Percentiles rank a stretch among this genome's conserved stretches.
phyloP scores from a whole-genome alignment of 768 basidiomycete species.

The Russula sp. region DNA sequence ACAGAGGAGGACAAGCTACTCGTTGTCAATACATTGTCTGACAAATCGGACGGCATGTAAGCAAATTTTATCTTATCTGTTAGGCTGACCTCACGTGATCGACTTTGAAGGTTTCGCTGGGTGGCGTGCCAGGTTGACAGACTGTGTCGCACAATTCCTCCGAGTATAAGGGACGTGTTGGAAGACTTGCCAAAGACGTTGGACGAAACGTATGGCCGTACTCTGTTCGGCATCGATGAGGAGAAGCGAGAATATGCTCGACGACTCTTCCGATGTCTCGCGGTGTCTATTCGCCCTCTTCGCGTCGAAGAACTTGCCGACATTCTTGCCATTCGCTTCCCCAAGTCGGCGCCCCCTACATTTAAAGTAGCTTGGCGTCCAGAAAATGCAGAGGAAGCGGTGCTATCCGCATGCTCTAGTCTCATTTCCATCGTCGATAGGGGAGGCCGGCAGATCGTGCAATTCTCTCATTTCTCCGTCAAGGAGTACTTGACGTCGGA shows the following conservation, averaged over 20 bases:
- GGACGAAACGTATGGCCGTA: slow-evolving; percentile 5
- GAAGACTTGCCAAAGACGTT: background rate
- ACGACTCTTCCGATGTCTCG: slow-evolving; percentile 8
- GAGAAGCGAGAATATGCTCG: background rate
- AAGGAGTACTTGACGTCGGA: slow-evolving; percentile 24
- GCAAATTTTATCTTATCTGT: background rate
- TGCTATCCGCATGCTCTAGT: background rate
- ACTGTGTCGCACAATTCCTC: background rate
- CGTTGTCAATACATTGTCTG: background rate
- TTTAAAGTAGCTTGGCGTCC: slow-evolving; percentile 10
- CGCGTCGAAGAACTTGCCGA: slow-evolving; percentile 13
- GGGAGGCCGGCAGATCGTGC: background rate
- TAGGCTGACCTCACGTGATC: background rate
- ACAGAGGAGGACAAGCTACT: background rate
- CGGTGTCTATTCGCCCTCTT: slow-evolving; percentile 10
- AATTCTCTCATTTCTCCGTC: slow-evolving; percentile 17
- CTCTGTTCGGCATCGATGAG: background rate
- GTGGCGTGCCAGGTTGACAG: slow-evolving; percentile 4
- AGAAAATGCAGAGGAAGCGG: background rate
- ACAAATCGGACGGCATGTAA: slow-evolving; percentile 19
- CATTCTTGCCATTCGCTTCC: slow-evolving; percentile 15
- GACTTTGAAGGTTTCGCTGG: slow-evolving; percentile 14
- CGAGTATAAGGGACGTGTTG: background rate
- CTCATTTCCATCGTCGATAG: background rate
- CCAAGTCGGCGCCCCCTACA: background rate